Base-by-base conservation (phyloP, 1,139 yeast species). In the Taphrina populina region DNA sequence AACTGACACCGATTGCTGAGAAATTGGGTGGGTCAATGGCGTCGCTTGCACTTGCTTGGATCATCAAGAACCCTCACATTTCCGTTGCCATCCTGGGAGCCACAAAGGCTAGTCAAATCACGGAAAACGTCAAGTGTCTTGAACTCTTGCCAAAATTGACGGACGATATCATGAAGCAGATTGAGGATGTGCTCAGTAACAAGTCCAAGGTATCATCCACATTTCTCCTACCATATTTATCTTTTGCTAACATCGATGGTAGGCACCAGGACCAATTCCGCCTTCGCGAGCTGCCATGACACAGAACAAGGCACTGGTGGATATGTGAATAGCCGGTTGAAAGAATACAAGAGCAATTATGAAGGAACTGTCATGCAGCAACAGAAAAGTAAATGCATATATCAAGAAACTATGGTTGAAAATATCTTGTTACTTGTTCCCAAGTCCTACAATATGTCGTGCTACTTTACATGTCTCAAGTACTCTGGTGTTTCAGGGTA, bases 11-110 rank as follows among this genome's bases (percentile, higher is more conserved):
- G 29, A 55, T 68, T 34, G 70, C 71, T 7, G 64, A 67, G 30
- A 63, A 64, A 37, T 62, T 69, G 33, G 64, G 60, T 2, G 67
- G 66, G 37, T 60, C 65, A 5, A 52, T 64, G 49, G 67, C 70
- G n/a, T 64, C 66, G 15, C 61, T 69, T 34, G 64, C 71, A 3
- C 65, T 69, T 27, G 71, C 71, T 2, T 68, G 66, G 62, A 46
- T 66, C 40, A 60, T 69, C 55, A 66, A 64, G 59, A 67, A 68
- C 59, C 64, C 64, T 43, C 63, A 67, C 57, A 68, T 67, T 4
- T 62, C 68, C n/a, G 67, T 71, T 10, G 62, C 70, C 35, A 69
- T 70, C 49, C 63, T 65, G 26, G 73, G 73, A 29, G 71, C 72
- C 4, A 63, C 69, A 21, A 63, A 61, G 37, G 67, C 67, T 3